Conservation (phyloP, 2,329 filamentous ascomycete genomes). For the Aspergillus sp. region DNA sequence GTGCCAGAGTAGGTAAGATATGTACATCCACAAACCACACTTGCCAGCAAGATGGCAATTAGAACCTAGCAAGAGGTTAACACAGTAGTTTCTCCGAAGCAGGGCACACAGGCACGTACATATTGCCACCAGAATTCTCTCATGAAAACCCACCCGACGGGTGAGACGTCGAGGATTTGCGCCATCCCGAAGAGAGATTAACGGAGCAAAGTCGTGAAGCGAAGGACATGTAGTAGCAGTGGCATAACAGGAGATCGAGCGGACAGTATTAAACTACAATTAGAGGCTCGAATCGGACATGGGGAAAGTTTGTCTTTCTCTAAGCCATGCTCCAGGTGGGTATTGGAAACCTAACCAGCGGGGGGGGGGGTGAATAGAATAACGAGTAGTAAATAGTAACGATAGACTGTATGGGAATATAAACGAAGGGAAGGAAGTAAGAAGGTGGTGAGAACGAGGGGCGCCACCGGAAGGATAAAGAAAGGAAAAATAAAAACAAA, state of each 20-base stretch:
- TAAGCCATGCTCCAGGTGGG: neutral
- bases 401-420: neutral
- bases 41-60: slow-evolving; percentile 36
- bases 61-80: slow-evolving; percentile 34
- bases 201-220: slow-evolving; percentile 5
- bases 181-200: slow-evolving; percentile 31
- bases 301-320: neutral
- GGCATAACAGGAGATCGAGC: slow-evolving; percentile 3
- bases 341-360: neutral
- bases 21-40: slow-evolving; percentile 30
- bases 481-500: neutral
- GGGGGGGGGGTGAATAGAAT: neutral
- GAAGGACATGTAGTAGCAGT: slow-evolving; percentile 14
- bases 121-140: slow-evolving; percentile 47
- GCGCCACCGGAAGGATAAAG: neutral
- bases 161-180: slow-evolving; percentile 30
- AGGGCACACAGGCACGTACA: slow-evolving; percentile 31
- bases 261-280: slow-evolving; percentile 1
- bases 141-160: slow-evolving; percentile 41
- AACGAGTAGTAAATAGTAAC: neutral
- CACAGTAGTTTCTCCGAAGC: neutral
- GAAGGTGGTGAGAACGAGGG: neutral
- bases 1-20: slow-evolving; percentile 34
- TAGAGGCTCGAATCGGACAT: neutral
- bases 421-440: neutral